These are phyloP conservation scores for Hymenoscyphus fraxineus DNA, from an alignment of 2,329 filamentous ascomycete species.

Conservation along the genomic window DNA sequence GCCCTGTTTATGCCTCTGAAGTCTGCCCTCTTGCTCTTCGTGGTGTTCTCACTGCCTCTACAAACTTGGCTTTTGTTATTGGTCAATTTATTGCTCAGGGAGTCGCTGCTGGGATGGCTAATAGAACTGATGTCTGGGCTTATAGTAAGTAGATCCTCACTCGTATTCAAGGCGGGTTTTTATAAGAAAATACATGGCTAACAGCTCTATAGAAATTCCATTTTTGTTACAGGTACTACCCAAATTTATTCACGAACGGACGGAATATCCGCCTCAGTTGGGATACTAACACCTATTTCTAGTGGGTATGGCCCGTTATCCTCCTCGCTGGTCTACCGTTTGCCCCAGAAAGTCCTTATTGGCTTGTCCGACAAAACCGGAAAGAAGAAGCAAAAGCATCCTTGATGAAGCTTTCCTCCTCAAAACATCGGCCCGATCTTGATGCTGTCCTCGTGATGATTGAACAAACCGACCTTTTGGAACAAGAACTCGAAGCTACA, in stretches of 20 bases:
- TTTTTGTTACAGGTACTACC: not conserved
- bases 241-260: not conserved
- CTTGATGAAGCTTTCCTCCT: constrained; percentile 41
- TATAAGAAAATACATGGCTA: not conserved
- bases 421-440: constrained; percentile 33
- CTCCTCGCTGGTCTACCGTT: constrained; percentile 42
- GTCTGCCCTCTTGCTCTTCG: constrained; percentile 50
- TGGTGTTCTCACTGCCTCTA: constrained; percentile 46
- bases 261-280: not conserved
- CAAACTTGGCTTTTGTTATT: constrained; percentile 49
- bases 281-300: constrained; percentile 17
- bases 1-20: constrained; percentile 38
- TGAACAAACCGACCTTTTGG: constrained; percentile 51
- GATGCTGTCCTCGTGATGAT: constrained; percentile 50
- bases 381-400: constrained; percentile 39
- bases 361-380: constrained; percentile 43
- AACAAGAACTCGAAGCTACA: constrained; percentile 42
- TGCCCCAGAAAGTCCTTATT: constrained; percentile 47
- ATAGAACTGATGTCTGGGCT: constrained; percentile 20
- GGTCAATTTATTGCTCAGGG: constrained; percentile 46
- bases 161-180: not conserved
- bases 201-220: not conserved
- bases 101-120: constrained; percentile 37
- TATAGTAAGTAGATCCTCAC: constrained; percentile 12
- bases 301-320: constrained; percentile 46